phyloP scores from a whole-genome alignment of 177 flowering plant species.

The Vitis hybrid region DNA sequence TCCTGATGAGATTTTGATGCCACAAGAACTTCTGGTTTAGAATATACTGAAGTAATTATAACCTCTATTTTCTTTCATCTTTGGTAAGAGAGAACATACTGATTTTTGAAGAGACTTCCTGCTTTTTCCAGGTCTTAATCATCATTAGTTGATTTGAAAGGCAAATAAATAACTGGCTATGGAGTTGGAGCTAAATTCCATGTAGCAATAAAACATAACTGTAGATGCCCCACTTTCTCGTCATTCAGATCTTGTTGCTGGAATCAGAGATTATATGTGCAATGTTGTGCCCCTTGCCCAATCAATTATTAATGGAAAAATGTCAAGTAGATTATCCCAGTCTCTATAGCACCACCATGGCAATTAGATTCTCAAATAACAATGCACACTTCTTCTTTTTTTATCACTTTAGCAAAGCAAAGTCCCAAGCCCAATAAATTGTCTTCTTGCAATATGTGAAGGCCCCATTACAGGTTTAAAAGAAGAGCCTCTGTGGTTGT shows the following conservation, averaged over 20 bases:
- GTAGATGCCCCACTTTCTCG: not conserved
- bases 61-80: too few species aligned
- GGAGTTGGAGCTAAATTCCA: not conserved
- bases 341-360: not conserved
- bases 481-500: not conserved
- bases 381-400: slow-evolving; percentile 11
- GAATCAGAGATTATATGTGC: not conserved
- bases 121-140: not conserved
- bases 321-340: not conserved
- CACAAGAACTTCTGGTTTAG: too few species aligned
- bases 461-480: slow-evolving; percentile 2
- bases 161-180: not conserved
- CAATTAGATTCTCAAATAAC: not conserved
- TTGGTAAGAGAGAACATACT: too few species aligned
- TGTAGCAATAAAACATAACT: not conserved
- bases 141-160: not conserved
- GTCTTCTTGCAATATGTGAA: slow-evolving; percentile 10
- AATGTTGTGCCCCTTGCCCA: not conserved
- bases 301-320: not conserved
- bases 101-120: not conserved
- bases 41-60: too few species aligned
- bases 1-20: too few species aligned
- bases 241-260: not conserved
- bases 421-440: not conserved
- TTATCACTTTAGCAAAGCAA: slow-evolving; percentile 8